Percentiles rank a stretch among this genome's conserved stretches.
phyloP scores from a whole-genome alignment of 352 stramenopile species.

The Phytophthora meadii region DNA sequence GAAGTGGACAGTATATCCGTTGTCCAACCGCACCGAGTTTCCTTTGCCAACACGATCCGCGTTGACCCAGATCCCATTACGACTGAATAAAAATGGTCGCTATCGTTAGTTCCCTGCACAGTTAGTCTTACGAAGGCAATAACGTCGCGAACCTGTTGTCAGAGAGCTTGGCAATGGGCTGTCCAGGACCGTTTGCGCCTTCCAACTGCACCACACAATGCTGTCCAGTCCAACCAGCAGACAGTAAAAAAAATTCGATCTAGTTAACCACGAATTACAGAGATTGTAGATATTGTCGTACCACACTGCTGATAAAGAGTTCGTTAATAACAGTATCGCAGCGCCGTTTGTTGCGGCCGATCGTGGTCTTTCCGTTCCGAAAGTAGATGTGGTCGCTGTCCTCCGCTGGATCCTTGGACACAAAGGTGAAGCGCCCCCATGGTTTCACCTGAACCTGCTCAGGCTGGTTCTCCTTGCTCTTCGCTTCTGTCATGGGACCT shows the following conservation, averaged over 20 bases:
- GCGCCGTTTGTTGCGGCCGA: conserved; percentile 58
- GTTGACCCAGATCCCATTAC: conserved; percentile 80
- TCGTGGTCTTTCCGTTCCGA: conserved; percentile 41
- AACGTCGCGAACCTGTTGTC: conserved; percentile 58
- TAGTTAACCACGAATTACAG: not conserved
- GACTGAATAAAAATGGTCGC: conserved; percentile 32
- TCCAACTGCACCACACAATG: conserved; percentile 66
- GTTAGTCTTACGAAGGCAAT: not conserved
- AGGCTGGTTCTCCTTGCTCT: conserved; percentile 10
- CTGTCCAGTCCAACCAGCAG: conserved; percentile 30
- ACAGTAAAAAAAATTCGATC: not conserved
- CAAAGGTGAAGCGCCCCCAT: conserved; percentile 69
- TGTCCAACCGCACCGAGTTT: conserved; percentile 33
- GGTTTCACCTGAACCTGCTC: conserved; percentile 19
- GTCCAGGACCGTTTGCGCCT: conserved; percentile 25
- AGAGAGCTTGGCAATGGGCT: conserved; percentile 48
- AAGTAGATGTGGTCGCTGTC: conserved; percentile 80
- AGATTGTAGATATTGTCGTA: conserved; percentile 30
- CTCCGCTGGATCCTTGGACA: conserved; percentile 58
- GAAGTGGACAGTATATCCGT: conserved; percentile 73
- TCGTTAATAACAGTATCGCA: conserved; percentile 63
- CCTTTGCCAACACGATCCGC: conserved; percentile 58
- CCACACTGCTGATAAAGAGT: conserved; percentile 72
- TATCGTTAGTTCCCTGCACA: not conserved
- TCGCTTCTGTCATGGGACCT: conserved; percentile 11